Base-by-base conservation (phyloP, 1,284 basidiomycete species). In the Boletus albobrunnescens region DNA sequence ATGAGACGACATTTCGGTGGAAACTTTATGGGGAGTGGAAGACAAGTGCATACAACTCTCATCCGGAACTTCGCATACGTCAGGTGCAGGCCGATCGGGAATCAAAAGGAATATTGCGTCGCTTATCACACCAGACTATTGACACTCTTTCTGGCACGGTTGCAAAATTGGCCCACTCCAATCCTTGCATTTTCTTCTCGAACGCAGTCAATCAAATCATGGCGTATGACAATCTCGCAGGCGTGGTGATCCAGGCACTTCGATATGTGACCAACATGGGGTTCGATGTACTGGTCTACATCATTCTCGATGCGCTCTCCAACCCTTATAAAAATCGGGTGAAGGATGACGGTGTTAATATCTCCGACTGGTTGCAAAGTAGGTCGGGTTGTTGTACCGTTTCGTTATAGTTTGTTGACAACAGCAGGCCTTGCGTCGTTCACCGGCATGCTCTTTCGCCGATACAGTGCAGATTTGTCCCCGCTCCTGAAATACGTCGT, bases 1-100 rank as follows among this genome's bases (percentile, higher is more conserved):
- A 89, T 63, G 83, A 90, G 39, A 87, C 84, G 47, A 81, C 84
- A 7, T 73, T 80, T 37, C 88, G 96, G 3, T 98, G 91, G 81
- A 79, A 78, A 31, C 72, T 99, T 23, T 97, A 99, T 60, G 96
- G 94, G 40, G 94, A 99, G 71, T 98, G 95, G 96, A 88, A 89
- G 68, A 78, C 83, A 45, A 72, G 73, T 40, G 79, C 69, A 8
- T 90, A 82, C 71, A 77, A 74, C 61, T 84, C 78, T 3, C 84
- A 87, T 62, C 80, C 83, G 7, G 88, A 90, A 61, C 74, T 91
- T 32, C 79, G 79, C 22, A 78, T 88, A 36, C 84, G 84, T 30
- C 72, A 77, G 51, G 79, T 82, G 4, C 82, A 89, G 59, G 82
- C 84, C 22, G 83, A 87, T 49, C 74, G 84, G 32, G 88, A 91